A percentile compares a stretch with the other conserved stretches of the same genome.
Conservation (phyloP, 1,284 basidiomycete species). For the Stygiomarasmius scandens region DNA sequence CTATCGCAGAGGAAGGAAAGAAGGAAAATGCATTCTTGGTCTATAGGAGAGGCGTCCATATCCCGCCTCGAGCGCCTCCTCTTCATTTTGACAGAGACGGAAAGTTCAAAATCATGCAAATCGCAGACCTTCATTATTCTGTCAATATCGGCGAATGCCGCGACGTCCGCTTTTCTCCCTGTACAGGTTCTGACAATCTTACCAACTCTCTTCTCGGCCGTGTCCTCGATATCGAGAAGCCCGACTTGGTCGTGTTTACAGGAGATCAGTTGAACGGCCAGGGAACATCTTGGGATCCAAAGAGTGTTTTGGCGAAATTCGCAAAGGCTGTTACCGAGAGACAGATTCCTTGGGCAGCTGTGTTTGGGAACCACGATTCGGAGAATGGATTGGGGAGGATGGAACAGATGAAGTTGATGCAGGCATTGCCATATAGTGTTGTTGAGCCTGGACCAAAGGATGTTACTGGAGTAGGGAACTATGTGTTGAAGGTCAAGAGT, state of each 20-base stretch:
- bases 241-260: constrained; percentile 87
- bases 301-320: constrained; percentile 87
- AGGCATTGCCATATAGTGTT: constrained; percentile 83
- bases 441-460: constrained; percentile 79
- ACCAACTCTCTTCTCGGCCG: constrained; percentile 70
- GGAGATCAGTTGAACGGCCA: constrained; percentile 91
- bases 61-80: constrained; percentile 67
- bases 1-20: constrained; percentile 39
- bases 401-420: constrained; percentile 73
- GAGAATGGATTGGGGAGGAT: constrained; percentile 68
- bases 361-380: constrained; percentile 93
- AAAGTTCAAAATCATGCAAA: constrained; percentile 86
- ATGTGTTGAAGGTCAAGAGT: constrained; percentile 75
- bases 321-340: constrained; percentile 75
- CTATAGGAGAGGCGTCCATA: constrained; percentile 68
- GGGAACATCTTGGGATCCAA: constrained; percentile 84
- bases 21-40: constrained; percentile 60
- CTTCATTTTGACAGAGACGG: constrained; percentile 83
- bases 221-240: constrained; percentile 82
- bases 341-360: constrained; percentile 84
- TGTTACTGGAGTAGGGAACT: constrained; percentile 87
- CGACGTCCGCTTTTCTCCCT: constrained; percentile 49
- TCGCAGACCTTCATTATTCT: constrained; percentile 89
- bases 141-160: constrained; percentile 73
- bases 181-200: constrained; percentile 65